A percentile compares a stretch with the other conserved stretches of the same genome.
Conservation (phyloP, 2,329 filamentous ascomycete genomes). For the Monosporascus sp. region DNA sequence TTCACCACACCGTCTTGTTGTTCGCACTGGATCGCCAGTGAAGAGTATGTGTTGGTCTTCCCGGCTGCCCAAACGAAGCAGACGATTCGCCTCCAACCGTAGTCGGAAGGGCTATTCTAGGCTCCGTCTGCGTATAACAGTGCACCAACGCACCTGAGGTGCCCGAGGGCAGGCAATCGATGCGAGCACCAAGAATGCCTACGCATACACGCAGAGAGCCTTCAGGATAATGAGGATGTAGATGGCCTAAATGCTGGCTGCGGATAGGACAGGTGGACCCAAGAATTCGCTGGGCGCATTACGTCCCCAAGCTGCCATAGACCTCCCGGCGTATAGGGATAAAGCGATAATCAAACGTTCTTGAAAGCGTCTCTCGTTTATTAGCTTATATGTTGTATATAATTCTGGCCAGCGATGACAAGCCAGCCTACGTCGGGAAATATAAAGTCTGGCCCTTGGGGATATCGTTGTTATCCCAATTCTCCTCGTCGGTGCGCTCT, state of each 20-base stretch:
- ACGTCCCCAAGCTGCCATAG: neutral
- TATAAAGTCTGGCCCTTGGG: conserved; percentile 28
- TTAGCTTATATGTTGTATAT: conserved; percentile 13
- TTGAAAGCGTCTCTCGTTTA: conserved; percentile 10
- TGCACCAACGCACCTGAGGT: neutral
- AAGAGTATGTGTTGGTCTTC: too few relatives aligned
- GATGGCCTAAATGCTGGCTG: too few relatives aligned
- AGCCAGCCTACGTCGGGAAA: conserved; percentile 24
- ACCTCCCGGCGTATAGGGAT: neutral
- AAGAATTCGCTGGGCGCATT: neutral
- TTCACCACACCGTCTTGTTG: too few relatives aligned
- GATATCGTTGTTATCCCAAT: conserved; percentile 30
- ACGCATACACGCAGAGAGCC: neutral
- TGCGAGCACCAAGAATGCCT: too few relatives aligned
- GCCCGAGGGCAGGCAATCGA: neutral
- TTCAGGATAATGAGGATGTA: neutral
- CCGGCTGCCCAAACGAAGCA: neutral
- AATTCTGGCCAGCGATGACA: conserved; percentile 8
- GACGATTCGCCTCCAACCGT: neutral
- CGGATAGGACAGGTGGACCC: neutral
- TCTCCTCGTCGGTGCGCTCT: conserved; percentile 25
- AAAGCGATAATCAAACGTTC: conserved; percentile 1
- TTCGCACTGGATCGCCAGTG: too few relatives aligned
- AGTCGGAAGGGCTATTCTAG: neutral
- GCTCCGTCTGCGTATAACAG: neutral